Conservation (phyloP, 169 alveolate species). For the Plasmodium vivax region DNA sequence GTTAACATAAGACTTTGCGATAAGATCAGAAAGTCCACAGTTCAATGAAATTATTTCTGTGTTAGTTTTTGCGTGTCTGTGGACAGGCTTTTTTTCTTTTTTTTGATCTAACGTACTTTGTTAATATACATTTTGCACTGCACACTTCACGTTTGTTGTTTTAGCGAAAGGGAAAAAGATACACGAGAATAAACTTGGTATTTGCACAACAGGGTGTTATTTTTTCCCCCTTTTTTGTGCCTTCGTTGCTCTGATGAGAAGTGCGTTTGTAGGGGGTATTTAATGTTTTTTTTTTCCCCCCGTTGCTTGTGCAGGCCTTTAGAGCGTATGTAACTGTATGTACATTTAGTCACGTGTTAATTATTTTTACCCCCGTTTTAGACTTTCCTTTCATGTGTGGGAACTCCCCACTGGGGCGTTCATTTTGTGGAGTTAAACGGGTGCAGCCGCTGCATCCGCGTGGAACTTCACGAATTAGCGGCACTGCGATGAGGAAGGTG, state of each 20-base stretch:
- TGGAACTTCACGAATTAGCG: not conserved
- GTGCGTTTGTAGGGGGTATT: not conserved
- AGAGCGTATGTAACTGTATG: not conserved
- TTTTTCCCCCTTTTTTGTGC: not conserved
- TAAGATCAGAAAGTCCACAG: not conserved
- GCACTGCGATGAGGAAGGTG: not conserved
- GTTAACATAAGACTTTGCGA: not conserved
- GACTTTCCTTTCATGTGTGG: not conserved
- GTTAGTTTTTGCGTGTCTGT: not conserved
- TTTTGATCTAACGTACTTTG: not conserved
- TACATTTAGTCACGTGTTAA: not conserved
- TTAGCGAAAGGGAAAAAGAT: not conserved
- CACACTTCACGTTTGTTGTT: not conserved
- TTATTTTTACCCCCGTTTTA: not conserved
- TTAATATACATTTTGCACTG: not conserved
- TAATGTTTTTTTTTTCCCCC: not conserved
- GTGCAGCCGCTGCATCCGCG: not conserved
- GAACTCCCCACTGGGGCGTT: not conserved
- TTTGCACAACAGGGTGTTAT: not conserved
- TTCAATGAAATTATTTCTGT: constrained; percentile 1
- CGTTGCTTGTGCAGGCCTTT: not conserved
- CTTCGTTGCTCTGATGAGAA: not conserved
- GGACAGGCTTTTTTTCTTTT: constrained; percentile 3
- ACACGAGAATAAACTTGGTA: not conserved
- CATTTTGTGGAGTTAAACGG: not conserved